Percentiles rank a stretch among this genome's conserved stretches.
Evolutionary conservation across 345 rosid species (phyloP).

Genomic region (Sisymbrium irio): DNA sequence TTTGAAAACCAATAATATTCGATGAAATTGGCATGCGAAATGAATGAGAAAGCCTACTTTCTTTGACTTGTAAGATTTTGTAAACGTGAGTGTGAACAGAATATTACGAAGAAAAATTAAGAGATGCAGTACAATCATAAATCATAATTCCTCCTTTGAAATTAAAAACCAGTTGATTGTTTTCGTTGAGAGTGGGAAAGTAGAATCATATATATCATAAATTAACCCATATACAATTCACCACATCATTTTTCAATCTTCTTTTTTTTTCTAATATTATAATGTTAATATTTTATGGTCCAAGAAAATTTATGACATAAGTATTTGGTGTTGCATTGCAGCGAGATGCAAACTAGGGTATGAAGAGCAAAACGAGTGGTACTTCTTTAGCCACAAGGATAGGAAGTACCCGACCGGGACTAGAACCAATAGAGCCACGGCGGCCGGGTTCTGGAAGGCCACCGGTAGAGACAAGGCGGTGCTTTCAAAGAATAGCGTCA

Average conservation of each 20-base stretch:
- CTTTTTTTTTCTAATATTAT: neutral
- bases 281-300: neutral
- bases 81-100: slow-evolving; percentile 33
- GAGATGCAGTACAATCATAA: slow-evolving; percentile 19
- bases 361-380: slow-evolving; percentile 86
- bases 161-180: neutral
- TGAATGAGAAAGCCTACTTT: slow-evolving; percentile 34
- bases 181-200: slow-evolving; percentile 9
- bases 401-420: slow-evolving; percentile 96
- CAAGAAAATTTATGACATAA: neutral
- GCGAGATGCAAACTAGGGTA: slow-evolving; percentile 81
- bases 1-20: slow-evolving; percentile 9
- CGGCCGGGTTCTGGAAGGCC: slow-evolving; percentile 97
- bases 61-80: slow-evolving; percentile 26
- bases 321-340: slow-evolving; percentile 32
- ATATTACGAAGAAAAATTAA: slow-evolving; percentile 13
- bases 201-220: slow-evolving; percentile 2
- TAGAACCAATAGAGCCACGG: slow-evolving; percentile 84
- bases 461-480: slow-evolving; percentile 95
- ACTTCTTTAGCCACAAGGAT: slow-evolving; percentile 97
- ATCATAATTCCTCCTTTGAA: slow-evolving; percentile 30
- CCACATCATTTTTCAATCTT: neutral
- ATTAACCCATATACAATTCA: neutral
- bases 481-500: slow-evolving; percentile 63
- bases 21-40: slow-evolving; percentile 27